Percentiles rank a stretch among this genome's conserved stretches.
Conservation (phyloP, 2,329 filamentous ascomycete species). For the Aspergillus jensenii region DNA sequence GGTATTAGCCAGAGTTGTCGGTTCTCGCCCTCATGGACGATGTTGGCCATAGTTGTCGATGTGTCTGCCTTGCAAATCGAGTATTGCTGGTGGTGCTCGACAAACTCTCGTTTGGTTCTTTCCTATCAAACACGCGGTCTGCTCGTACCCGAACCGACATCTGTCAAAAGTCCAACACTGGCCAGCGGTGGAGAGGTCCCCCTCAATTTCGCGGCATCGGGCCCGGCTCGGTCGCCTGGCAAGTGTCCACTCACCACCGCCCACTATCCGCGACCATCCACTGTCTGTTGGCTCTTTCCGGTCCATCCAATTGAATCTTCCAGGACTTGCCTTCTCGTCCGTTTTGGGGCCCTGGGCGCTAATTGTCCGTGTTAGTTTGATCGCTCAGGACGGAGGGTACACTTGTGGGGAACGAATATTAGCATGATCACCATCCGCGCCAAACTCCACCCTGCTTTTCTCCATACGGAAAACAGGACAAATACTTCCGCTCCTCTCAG, state of each 20-base stretch:
- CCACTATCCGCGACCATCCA: not conserved
- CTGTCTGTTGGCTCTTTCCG: not conserved
- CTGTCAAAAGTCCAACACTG: not conserved
- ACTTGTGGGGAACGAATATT: not conserved
- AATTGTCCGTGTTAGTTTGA: not conserved
- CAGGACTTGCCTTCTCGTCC: not conserved
- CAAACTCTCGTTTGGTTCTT: not conserved
- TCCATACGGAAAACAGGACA: not conserved
- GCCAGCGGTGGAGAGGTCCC: not conserved
- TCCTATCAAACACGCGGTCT: conserved; percentile 13
- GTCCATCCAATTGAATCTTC: not conserved
- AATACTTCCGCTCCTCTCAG: not conserved
- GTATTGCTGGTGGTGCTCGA: not conserved
- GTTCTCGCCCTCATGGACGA: not conserved
- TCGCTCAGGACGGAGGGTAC: not conserved
- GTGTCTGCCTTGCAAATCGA: not conserved
- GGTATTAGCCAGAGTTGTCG: not conserved
- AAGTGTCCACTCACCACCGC: not conserved
- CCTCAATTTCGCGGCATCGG: not conserved
- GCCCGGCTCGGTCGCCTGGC: not conserved
- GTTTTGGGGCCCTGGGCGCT: not conserved
- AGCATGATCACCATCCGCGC: conserved; percentile 6
- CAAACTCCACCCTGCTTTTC: not conserved
- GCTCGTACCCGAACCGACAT: conserved; percentile 11
- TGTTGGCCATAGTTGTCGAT: too few relatives aligned